Conservation (phyloP, 2,329 filamentous ascomycete species). For the Xylariaceae sp. region DNA sequence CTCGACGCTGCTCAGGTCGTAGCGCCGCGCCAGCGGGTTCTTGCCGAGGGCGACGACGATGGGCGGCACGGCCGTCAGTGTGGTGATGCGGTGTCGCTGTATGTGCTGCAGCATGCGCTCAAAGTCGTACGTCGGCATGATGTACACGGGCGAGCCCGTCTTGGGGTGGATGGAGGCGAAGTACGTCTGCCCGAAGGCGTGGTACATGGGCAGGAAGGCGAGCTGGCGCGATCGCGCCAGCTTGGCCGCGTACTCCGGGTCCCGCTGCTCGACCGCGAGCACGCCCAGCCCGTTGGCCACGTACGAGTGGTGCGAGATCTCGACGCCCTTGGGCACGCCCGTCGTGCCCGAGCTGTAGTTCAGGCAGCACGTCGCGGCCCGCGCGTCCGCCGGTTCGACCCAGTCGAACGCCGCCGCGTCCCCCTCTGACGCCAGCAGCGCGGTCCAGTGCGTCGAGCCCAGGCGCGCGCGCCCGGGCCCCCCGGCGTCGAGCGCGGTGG, state of each 20-base stretch:
- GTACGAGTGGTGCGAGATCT: slow-evolving; percentile 71
- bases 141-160: slow-evolving; percentile 58
- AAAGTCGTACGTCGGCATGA: slow-evolving; percentile 76
- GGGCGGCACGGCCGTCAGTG: slow-evolving; percentile 62
- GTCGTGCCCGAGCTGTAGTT: slow-evolving; percentile 79
- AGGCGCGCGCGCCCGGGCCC: slow-evolving; percentile 16
- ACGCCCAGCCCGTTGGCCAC: slow-evolving; percentile 62
- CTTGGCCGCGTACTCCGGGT: slow-evolving; percentile 41
- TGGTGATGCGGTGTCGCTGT: slow-evolving; percentile 60
- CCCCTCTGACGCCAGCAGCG: slow-evolving; percentile 17
- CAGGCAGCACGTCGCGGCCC: slow-evolving; percentile 53
- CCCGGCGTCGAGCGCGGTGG: slow-evolving; percentile 29
- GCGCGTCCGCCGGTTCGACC: slow-evolving; percentile 46
- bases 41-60: slow-evolving; percentile 69
- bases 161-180: slow-evolving; percentile 55
- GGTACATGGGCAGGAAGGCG: slow-evolving; percentile 71
- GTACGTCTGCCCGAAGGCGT: slow-evolving; percentile 65
- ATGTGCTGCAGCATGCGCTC: slow-evolving; percentile 61
- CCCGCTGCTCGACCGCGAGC: slow-evolving; percentile 35
- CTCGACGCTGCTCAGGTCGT: slow-evolving; percentile 61
- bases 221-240: slow-evolving; percentile 37
- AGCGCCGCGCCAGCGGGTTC: slow-evolving; percentile 55
- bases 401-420: slow-evolving; percentile 54
- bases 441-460: slow-evolving; percentile 21
- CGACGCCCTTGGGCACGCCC: slow-evolving; percentile 75